phyloP scores from a whole-genome alignment of 2,329 filamentous ascomycete genomes.

The Trichoderma cornu-damae region DNA sequence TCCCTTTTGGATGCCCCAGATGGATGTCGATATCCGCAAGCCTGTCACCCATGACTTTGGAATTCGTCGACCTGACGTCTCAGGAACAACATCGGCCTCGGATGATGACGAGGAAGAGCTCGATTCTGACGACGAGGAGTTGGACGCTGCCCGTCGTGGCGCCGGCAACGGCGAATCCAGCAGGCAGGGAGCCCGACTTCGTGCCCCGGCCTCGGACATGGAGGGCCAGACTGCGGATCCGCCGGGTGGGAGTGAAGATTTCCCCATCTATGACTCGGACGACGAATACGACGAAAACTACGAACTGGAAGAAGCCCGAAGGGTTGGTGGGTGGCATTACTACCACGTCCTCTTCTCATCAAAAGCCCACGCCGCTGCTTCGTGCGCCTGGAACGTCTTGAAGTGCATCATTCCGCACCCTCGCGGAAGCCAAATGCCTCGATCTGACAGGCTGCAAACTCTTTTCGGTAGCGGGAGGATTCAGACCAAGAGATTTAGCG shows the following conservation, averaged over 20 bases:
- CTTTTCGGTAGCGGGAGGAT: slow-evolving; percentile 54
- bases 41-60: slow-evolving; percentile 84
- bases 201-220: slow-evolving; percentile 55
- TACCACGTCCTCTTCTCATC: slow-evolving; percentile 53
- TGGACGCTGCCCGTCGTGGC: slow-evolving; percentile 16
- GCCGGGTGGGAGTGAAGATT: slow-evolving; percentile 60
- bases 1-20: slow-evolving; percentile 97
- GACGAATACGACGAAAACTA: slow-evolving; percentile 74
- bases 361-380: slow-evolving; percentile 41
- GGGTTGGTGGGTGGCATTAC: slow-evolving; percentile 72
- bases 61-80: slow-evolving; percentile 73
- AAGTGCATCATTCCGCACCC: slow-evolving; percentile 53
- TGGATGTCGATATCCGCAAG: slow-evolving; percentile 96
- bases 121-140: slow-evolving; percentile 61
- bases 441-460: slow-evolving; percentile 49
- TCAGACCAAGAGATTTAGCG: slow-evolving; percentile 58
- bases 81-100: slow-evolving; percentile 70
- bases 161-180: slow-evolving; percentile 35
- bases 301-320: slow-evolving; percentile 69
- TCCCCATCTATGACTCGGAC: slow-evolving; percentile 80
- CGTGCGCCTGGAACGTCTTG: slow-evolving; percentile 40
- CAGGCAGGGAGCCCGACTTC: slow-evolving; percentile 34
- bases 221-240: slow-evolving; percentile 75
- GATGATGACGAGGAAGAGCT: slow-evolving; percentile 69
- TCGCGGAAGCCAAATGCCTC: slow-evolving; percentile 50